Evolutionary conservation across 2,329 filamentous ascomycete genomes (phyloP).

Genomic region (Alternaria triticina): DNA sequence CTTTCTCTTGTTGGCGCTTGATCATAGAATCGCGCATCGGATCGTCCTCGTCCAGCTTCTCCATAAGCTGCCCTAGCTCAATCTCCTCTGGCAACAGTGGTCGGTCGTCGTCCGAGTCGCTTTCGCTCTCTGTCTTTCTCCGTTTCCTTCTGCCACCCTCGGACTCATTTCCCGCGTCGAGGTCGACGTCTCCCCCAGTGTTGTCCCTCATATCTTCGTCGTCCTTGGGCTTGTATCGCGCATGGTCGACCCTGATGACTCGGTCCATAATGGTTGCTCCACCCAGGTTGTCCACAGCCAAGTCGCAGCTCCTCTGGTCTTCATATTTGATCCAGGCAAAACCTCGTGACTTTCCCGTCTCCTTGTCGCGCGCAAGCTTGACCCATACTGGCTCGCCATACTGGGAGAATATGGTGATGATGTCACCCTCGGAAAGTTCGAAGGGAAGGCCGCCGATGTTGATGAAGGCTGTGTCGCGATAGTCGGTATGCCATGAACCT

Average conservation of each 20-base stretch:
- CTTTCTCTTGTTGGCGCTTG: conserved; percentile 88
- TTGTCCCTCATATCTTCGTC: conserved; percentile 72
- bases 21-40: conserved; percentile 95
- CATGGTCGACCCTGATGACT: conserved; percentile 87
- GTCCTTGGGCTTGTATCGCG: conserved; percentile 86
- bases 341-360: conserved; percentile 91
- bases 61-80: conserved; percentile 76
- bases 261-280: conserved; percentile 83
- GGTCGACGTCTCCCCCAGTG: conserved; percentile 57
- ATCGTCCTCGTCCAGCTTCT: conserved; percentile 90
- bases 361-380: conserved; percentile 91
- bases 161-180: conserved; percentile 41
- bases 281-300: conserved; percentile 94
- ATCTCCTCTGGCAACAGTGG: conserved; percentile 80
- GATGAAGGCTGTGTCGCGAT: conserved; percentile 94
- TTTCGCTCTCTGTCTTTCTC: conserved; percentile 54
- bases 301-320: conserved; percentile 92
- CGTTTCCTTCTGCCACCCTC: conserved; percentile 57
- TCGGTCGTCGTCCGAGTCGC: conserved; percentile 55
- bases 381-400: conserved; percentile 94
- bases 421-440: conserved; percentile 92
- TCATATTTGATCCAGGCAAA: conserved; percentile 99
- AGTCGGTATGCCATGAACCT: conserved; percentile 96
- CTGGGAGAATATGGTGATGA: conserved; percentile 96
- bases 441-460: conserved; percentile 95